Percentiles rank a stretch among this genome's conserved stretches.
Evolutionary conservation across 257 asterid genomes (phyloP).

Genomic region (Ocimum tenuiflorum): DNA sequence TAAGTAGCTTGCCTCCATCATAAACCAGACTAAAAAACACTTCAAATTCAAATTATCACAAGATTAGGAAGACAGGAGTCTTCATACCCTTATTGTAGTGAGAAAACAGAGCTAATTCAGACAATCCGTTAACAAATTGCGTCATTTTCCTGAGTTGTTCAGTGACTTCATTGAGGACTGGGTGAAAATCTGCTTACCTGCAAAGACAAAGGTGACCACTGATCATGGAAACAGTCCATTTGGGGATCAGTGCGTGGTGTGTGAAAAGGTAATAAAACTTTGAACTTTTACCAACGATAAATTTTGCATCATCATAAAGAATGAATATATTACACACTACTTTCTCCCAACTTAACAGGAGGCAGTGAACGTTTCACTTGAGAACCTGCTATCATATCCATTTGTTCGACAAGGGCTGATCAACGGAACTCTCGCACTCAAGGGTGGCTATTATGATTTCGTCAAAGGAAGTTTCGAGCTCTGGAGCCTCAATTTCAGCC

Average conservation of each 20-base stretch:
- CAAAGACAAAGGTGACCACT: slow-evolving; percentile 62
- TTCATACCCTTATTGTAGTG: neutral
- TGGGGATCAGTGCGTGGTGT: slow-evolving; percentile 41
- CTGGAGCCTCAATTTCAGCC: slow-evolving; percentile 72
- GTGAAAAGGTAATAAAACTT: slow-evolving; percentile 61
- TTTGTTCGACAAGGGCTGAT: slow-evolving; percentile 82
- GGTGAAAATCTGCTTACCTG: slow-evolving; percentile 84
- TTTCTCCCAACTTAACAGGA: slow-evolving; percentile 42
- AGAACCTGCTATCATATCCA: slow-evolving; percentile 70
- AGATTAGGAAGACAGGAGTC: neutral
- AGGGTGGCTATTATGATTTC: slow-evolving; percentile 88
- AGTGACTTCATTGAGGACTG: slow-evolving; percentile 94
- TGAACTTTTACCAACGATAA: neutral
- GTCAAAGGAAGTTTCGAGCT: slow-evolving; percentile 82
- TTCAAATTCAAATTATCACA: neutral
- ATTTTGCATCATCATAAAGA: neutral
- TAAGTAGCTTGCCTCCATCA: slow-evolving; percentile 20
- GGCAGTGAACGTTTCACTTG: slow-evolving; percentile 87
- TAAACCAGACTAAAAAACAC: neutral
- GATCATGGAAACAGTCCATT: slow-evolving; percentile 32
- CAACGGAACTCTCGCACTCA: slow-evolving; percentile 70
- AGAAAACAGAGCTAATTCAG: neutral
- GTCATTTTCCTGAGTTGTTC: slow-evolving; percentile 12
- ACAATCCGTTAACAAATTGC: neutral
- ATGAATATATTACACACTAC: neutral